phyloP scores from a whole-genome alignment of 2,329 filamentous ascomycete genomes.

The Penicillium fuscoglaucum region DNA sequence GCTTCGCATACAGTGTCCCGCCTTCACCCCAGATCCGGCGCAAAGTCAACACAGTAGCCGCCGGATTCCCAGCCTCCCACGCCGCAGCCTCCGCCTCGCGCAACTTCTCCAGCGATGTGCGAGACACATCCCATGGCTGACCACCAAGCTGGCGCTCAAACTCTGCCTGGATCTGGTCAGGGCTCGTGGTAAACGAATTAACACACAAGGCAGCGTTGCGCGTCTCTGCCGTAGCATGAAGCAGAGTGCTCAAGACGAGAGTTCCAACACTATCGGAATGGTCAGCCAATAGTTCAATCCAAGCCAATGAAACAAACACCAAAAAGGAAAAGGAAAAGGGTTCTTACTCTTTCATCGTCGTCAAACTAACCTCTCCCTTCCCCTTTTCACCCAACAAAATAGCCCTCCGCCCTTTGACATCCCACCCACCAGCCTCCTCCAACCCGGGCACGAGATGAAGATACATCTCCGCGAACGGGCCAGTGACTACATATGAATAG shows the following conservation, averaged over 20 bases:
- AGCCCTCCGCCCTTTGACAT: conserved; percentile 58
- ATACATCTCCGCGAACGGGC: conserved; percentile 67
- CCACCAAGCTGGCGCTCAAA: conserved; percentile 65
- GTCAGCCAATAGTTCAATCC: conserved; percentile 3
- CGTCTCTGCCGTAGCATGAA: conserved; percentile 52
- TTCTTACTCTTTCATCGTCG: conserved; percentile 69
- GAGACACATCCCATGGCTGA: conserved; percentile 55
- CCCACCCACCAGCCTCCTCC: conserved; percentile 57
- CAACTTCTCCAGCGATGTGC: conserved; percentile 57
- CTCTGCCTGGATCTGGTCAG: conserved; percentile 63
- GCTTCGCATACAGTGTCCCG: conserved; percentile 67
- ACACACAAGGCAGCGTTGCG: conserved; percentile 63
- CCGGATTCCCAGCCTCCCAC: conserved; percentile 55
- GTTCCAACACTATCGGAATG: conserved; percentile 59
- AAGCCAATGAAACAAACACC: neutral
- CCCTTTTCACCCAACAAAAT: conserved; percentile 61
- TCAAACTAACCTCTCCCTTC: conserved; percentile 64
- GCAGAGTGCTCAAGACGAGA: conserved; percentile 62
- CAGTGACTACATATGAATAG: conserved; percentile 69
- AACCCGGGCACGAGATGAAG: conserved; percentile 45
- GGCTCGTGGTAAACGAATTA: conserved; percentile 69
- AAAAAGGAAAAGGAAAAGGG: neutral
- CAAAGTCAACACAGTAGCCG: conserved; percentile 60
- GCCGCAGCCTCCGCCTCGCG: conserved; percentile 58
- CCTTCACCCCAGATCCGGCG: conserved; percentile 72